Evolutionary conservation across 140 eudicot genomes (phyloP).

Genomic region (Stevia rebaudiana): DNA sequence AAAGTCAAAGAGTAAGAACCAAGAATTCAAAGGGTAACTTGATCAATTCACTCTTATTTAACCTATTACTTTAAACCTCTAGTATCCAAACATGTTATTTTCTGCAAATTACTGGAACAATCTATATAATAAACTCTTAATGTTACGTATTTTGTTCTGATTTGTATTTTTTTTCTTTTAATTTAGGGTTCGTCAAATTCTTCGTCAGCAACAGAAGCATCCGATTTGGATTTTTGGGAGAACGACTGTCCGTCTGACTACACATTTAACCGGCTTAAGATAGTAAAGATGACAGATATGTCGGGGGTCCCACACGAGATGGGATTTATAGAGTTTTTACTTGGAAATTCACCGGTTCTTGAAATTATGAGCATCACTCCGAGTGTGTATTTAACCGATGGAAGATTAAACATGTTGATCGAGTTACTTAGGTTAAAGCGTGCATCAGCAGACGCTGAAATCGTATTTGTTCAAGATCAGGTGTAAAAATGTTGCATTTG

Average conservation of each 20-base stretch:
- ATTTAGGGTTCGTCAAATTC: conserved; percentile 67
- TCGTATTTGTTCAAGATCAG: conserved; percentile 54
- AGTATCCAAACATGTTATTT: too few relatives aligned
- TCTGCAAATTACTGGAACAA: too few relatives aligned
- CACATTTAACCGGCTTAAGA: conserved; percentile 45
- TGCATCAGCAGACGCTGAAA: conserved; percentile 75
- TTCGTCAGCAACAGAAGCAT: conserved; percentile 34
- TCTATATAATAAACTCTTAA: too few relatives aligned
- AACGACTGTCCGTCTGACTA: conserved; percentile 38
- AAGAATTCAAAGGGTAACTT: too few relatives aligned
- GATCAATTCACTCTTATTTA: too few relatives aligned
- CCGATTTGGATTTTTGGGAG: conserved; percentile 65
- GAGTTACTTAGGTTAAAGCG: conserved; percentile 65
- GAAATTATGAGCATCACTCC: conserved; percentile 62
- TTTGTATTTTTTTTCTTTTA: background rate
- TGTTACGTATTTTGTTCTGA: background rate
- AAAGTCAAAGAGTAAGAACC: too few relatives aligned
- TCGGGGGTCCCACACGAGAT: conserved; percentile 67
- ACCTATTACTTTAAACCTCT: too few relatives aligned
- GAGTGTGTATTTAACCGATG: conserved; percentile 45
- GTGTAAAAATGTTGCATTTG: conserved; percentile 22
- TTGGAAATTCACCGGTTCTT: conserved; percentile 63
- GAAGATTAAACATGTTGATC: conserved; percentile 50
- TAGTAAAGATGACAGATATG: conserved; percentile 61
- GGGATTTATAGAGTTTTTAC: conserved; percentile 64